A percentile compares a stretch with the other conserved stretches of the same genome.
Evolutionary conservation across 495 filamentous ascomycete genomes (phyloP).

Genomic region (Cercophora scortea): DNA sequence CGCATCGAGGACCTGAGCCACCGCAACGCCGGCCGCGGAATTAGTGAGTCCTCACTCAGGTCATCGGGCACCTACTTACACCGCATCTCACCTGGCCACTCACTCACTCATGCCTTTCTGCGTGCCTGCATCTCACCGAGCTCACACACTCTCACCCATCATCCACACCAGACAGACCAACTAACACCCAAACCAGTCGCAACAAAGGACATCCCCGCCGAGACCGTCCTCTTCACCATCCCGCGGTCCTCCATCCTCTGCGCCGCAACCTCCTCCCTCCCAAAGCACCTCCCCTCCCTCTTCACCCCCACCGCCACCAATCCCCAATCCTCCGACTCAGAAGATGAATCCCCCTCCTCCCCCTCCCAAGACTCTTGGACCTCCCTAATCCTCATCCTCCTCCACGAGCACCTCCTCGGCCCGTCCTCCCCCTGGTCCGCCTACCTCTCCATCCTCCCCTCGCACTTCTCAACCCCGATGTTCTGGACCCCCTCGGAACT

Average conservation of each 20-base stretch:
- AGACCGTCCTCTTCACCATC: slow-evolving; percentile 41
- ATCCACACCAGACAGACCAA: neutral
- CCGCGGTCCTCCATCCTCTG: slow-evolving; percentile 36
- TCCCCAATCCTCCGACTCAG: slow-evolving; percentile 18
- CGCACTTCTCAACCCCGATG: slow-evolving; percentile 79
- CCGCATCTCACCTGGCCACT: neutral
- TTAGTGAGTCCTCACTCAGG: slow-evolving; percentile 22
- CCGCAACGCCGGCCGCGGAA: slow-evolving; percentile 34
- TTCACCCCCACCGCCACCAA: slow-evolving; percentile 18
- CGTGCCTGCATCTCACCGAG: neutral
- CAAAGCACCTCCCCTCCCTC: slow-evolving; percentile 25
- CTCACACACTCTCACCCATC: neutral
- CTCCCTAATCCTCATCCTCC: slow-evolving; percentile 66
- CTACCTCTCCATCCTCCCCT: slow-evolving; percentile 76
- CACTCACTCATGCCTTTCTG: too few relatives aligned
- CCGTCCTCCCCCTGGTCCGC: slow-evolving; percentile 61
- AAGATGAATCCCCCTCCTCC: slow-evolving; percentile 14
- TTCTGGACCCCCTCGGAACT: slow-evolving; percentile 77
- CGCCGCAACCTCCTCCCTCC: slow-evolving; percentile 31
- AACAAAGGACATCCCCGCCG: slow-evolving; percentile 32
- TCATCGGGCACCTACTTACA: neutral
- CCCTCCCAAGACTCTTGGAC: slow-evolving; percentile 35
- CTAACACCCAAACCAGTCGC: slow-evolving; percentile 24
- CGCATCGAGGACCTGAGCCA: slow-evolving; percentile 34
- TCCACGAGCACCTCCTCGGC: slow-evolving; percentile 64